Evolutionary conservation across 495 filamentous ascomycete species (phyloP), one percentile per base, ranked within the genome.

Genomic region (Oleoguttula mirabilis): DNA sequence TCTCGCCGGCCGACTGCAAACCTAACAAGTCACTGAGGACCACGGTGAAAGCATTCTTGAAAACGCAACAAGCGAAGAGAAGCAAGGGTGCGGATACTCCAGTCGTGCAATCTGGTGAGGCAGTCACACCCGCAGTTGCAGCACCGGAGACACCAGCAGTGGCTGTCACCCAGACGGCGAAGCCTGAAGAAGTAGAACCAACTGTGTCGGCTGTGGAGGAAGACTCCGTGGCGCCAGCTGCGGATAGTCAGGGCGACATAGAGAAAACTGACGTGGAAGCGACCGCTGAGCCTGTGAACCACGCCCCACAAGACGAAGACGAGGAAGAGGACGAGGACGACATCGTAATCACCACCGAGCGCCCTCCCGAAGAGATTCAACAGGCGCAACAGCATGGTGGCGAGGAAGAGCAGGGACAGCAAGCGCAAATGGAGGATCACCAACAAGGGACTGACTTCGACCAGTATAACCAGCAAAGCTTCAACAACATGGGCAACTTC

Each of bases 1-100:
- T 96, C 21, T 80, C 83, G 5, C 72, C 77, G 12, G 83, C 86
- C 45, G 78, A 88, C 48, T 94, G 87, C 68, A 88, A 80, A 49
- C 75, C 86, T 4, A 82, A 94, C 59, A 94, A 90, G 59, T 73
- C 78, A 22, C 69, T 96, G 11, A 77, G 90, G 42, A 85, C 79
- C 2, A 96, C 90, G 1, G 79, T 95, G 38, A 80, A 80, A 49
- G 85, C 87, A 2, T 96, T 92, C 52, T 62, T 99, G 19, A 74
- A 80, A 32, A 88, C 82, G 1, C 80, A 81, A 48, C 82, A 88
- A 60, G 94, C 92, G 69, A 94, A 92, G 58, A 68, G 78, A 25
- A 75, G 82, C 22, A 66, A 68, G 32, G 12, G 31, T 6, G 14
- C 42, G 24, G 17, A 44, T 4, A 35, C 35, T 5, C 64, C 59